A percentile compares a stretch with the other conserved stretches of the same genome.
These are phyloP conservation scores for Trametes maxima DNA, from an alignment of 768 basidiomycete species.

Conservation along the genomic window DNA sequence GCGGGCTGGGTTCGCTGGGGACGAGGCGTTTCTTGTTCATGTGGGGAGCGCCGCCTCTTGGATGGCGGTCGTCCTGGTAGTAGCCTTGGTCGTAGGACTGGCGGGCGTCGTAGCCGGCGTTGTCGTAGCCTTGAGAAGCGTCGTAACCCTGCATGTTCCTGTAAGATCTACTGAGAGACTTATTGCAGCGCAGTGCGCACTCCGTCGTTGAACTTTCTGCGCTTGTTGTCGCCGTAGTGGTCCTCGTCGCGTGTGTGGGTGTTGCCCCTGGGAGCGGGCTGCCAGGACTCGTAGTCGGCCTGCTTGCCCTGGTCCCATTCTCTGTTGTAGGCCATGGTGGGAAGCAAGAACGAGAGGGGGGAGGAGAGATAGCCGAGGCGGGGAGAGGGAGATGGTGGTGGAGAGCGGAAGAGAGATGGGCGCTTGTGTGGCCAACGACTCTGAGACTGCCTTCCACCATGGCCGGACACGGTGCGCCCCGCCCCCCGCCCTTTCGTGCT, in stretches of 20 bases:
- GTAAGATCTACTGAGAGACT: not conserved
- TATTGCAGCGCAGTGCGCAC: conserved; percentile 42
- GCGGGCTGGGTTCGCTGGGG: conserved; percentile 85
- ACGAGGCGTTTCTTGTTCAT: conserved; percentile 70
- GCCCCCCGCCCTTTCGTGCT: not conserved
- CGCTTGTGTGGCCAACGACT: conserved; percentile 22
- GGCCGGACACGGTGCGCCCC: conserved; percentile 64
- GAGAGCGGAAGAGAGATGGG: conserved; percentile 26
- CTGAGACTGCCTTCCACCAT: conserved; percentile 41
- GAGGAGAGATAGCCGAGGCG: conserved; percentile 4
- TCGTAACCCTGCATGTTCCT: conserved; percentile 51
- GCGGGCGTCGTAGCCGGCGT: conserved; percentile 40
- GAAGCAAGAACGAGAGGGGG: conserved; percentile 7
- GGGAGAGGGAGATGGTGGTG: conserved; percentile 25
- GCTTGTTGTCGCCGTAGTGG: conserved; percentile 68
- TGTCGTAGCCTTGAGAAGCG: conserved; percentile 50
- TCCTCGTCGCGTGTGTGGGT: conserved; percentile 69
- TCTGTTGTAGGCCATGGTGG: conserved; percentile 72
- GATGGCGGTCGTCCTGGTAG: conserved; percentile 52
- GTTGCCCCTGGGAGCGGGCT: conserved; percentile 41
- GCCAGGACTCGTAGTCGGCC: conserved; percentile 37
- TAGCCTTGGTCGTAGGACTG: conserved; percentile 46
- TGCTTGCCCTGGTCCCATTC: conserved; percentile 89
- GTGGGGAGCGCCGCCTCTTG: conserved; percentile 31
- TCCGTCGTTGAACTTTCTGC: conserved; percentile 78